Percentiles rank a stretch among this genome's conserved stretches.
phyloP scores from a whole-genome alignment of 768 basidiomycete species.

The Lyophyllum decastes region DNA sequence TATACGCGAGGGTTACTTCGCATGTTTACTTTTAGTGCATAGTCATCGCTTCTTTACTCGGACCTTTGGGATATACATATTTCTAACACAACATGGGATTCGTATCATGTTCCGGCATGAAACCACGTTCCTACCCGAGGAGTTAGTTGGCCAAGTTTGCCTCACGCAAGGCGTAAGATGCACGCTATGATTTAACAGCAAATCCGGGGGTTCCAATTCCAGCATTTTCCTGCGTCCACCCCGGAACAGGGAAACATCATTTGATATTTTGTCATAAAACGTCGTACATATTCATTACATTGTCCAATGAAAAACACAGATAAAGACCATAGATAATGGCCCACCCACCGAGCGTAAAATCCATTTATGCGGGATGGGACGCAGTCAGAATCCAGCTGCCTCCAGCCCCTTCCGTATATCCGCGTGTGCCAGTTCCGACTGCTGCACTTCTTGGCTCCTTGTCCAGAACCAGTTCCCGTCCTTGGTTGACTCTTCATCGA shows the following conservation, averaged over 20 bases:
- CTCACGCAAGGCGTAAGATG: no score
- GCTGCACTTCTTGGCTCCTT: constrained; percentile 61
- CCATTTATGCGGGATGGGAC: no score
- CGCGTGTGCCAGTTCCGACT: constrained; percentile 57
- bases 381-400: constrained; percentile 59
- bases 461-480: constrained; percentile 58
- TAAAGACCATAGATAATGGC: background rate
- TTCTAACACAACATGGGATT: constrained; percentile 26
- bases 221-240: background rate
- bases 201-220: no score
- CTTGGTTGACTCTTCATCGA: constrained; percentile 39
- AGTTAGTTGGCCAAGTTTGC: background rate
- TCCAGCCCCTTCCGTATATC: constrained; percentile 70
- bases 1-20: constrained; percentile 20
- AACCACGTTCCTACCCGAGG: background rate
- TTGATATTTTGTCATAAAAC: background rate
- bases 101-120: constrained; percentile 4
- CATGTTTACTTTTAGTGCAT: constrained; percentile 33
- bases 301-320: background rate
- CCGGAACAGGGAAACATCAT: background rate
- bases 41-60: constrained; percentile 29
- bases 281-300: background rate
- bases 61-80: constrained; percentile 43
- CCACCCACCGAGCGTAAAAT: background rate
- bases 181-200: no score